These are phyloP conservation scores for Globisporangium ultimum DNA, from an alignment of 352 stramenopile species.

Conservation along the genomic window DNA sequence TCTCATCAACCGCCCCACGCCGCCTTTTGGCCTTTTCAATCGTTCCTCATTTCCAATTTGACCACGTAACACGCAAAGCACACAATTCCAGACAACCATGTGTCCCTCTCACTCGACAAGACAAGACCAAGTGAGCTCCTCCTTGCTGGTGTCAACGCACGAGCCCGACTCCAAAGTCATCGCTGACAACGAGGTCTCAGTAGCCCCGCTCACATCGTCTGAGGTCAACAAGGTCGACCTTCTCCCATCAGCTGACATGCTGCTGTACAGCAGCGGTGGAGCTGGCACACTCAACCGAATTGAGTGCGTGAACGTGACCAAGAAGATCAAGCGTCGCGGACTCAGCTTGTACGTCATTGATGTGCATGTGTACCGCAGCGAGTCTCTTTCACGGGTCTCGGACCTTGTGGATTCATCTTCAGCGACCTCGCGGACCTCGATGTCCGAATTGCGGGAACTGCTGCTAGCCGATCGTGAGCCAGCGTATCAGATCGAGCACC, in stretches of 20 bases:
- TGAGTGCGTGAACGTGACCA: slow-evolving; percentile 15
- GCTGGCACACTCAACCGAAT: slow-evolving; percentile 5
- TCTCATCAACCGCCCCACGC: too few relatives aligned
- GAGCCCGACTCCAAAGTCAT: too few relatives aligned
- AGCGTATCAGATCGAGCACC: slow-evolving; percentile 19
- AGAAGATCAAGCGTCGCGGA: slow-evolving; percentile 15
- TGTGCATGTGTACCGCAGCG: slow-evolving; percentile 13
- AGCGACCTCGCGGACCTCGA: slow-evolving; percentile 1
- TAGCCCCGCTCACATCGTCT: background rate
- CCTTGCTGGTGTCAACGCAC: too few relatives aligned
- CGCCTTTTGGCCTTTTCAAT: too few relatives aligned
- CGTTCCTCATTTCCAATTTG: too few relatives aligned
- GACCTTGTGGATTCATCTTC: slow-evolving; percentile 1
- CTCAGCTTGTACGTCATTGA: slow-evolving; percentile 16
- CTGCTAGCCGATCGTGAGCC: slow-evolving; percentile 9
- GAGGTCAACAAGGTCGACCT: background rate
- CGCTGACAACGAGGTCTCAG: too few relatives aligned
- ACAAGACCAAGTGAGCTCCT: too few relatives aligned
- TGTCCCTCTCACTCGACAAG: too few relatives aligned
- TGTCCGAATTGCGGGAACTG: background rate
- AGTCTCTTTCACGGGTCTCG: background rate
- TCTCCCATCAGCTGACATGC: background rate
- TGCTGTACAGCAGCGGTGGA: background rate
- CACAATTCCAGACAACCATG: too few relatives aligned
- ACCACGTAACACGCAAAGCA: too few relatives aligned